Conservation (phyloP, 257 asterid genomes). For the Rubia yunnanensis region DNA sequence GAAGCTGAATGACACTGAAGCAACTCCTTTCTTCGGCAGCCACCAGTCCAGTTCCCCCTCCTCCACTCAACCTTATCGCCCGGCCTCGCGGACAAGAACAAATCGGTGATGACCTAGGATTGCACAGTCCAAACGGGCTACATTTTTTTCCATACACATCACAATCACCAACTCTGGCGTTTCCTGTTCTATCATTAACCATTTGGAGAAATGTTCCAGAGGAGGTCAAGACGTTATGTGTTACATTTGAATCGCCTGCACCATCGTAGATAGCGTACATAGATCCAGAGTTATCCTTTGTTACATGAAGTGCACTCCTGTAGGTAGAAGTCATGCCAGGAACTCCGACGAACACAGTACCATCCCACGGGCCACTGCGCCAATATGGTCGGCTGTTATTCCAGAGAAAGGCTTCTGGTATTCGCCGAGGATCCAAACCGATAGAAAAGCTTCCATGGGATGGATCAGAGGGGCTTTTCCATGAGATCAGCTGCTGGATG, state of each 20-base stretch:
- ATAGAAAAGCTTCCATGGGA: conserved; percentile 30
- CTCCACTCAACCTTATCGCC: conserved; percentile 28
- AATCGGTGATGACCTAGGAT: conserved; percentile 21
- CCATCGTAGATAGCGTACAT: neutral
- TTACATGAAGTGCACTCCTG: conserved; percentile 1
- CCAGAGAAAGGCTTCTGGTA: conserved; percentile 33
- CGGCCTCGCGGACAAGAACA: conserved; percentile 49
- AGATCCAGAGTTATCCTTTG: conserved; percentile 6
- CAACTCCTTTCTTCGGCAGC: conserved; percentile 33
- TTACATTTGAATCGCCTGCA: neutral
- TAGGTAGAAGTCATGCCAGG: conserved; percentile 7
- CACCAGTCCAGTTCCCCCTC: conserved; percentile 41
- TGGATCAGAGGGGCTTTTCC: conserved; percentile 35
- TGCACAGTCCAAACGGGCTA: conserved; percentile 38
- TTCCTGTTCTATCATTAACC: neutral
- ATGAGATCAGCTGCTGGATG: conserved; percentile 24
- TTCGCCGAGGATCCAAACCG: conserved; percentile 14
- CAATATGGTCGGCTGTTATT: conserved; percentile 15
- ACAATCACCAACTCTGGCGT: conserved; percentile 9
- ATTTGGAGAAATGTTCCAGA: conserved; percentile 5
- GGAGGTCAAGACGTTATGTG: conserved; percentile 11
- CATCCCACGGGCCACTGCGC: conserved; percentile 41
- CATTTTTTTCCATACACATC: conserved; percentile 25
- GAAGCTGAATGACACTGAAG: conserved; percentile 23
- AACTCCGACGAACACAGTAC: conserved; percentile 15